Base-by-base conservation (phyloP, 441 rosid genomes). In the Pelargonium fulgidum region DNA sequence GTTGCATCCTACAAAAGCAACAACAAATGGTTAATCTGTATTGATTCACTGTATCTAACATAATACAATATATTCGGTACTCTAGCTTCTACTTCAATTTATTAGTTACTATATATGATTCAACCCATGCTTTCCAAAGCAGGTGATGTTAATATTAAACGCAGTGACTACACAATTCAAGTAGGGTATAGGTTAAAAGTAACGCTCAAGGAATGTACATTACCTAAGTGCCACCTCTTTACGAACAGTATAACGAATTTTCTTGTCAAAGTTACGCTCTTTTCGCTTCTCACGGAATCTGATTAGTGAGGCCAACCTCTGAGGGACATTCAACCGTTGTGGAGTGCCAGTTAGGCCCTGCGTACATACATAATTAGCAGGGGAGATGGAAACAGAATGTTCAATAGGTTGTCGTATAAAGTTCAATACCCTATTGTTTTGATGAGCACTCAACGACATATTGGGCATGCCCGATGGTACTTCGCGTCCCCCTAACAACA, bases 221-320 rank as follows among this genome's bases (percentile, higher is more conserved):
- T 83, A 86, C 94, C 91, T 83, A 71, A 83, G 84, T 71, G 91
- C 94, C 50, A 85, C 94, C 78, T 89, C 94, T 72, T 86, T 84
- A 62, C 91, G 87, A n/a, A 86, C 87, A 8, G 86, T 75, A 69
- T 87, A 89, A 33, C 91, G 85, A 73, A 86, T 83, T 68, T 84
- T 89, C 91, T 87, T 87, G 69, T 84, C 94, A 48, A 85, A 89
- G 50, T 86, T 84, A 50, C 91, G 79, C 69, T 82, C 91, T 81
- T 85, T 85, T 65, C 90, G 80, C 80, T 89, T 89, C 72, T 84
- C 89, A 12, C 88, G 87, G 59, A 88, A 88, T 76, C 91, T 86
- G 72, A 80, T 70, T 71, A 85, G 70, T 52, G 94, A 88, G 66
- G 91, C 91, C 75, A 81, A 74, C 69, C 93, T 73, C 66, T 83